Base-by-base conservation (phyloP, 805 yeast genomes). In the Ogataea zsoltii region DNA sequence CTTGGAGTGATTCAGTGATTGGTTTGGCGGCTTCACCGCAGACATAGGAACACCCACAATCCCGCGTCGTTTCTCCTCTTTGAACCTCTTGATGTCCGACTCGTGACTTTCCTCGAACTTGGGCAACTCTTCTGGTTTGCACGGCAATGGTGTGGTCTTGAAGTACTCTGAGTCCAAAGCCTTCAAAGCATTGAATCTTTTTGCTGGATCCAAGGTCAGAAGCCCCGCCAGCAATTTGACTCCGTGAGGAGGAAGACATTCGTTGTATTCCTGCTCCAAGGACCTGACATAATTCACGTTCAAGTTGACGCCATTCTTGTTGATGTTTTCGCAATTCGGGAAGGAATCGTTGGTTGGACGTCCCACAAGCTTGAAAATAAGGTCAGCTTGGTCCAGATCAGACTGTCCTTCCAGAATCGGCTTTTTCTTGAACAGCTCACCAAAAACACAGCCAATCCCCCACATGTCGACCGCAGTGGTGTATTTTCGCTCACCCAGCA, bases 361-460 rank as follows among this genome's bases (percentile, higher is more conserved):
- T 0, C 99, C 99, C 41, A 91, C 71, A 25, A 94, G 69, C 57
- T 79, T 79, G 63, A 94, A 94, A 9, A 92, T 85, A 25, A 80
- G 72, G 55, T 83, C 83, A 0, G 94, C 88, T 68, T 94, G 99
- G 62, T 92, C 96, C 10, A 85, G 64, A 62, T 94, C 99, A 1
- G 94, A 77, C 35, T 77, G 71, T 0, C 99, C 99, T 33, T 83
- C 90, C 38, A 94, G 64, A 13, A 94, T 85, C 0, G 99, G 99
- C 54, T 77, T 80, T 50, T 80, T 77, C 26, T 80, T 81, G 67
- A 86, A 92, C 60, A 91, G 74, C 66, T 94, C 99, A 0, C 89
- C 99, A 61, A 94, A 83, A 0, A 94, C 92, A 68, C 99, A 94
- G 1, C 98, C 98, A 16, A 88, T 78, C 0, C 98, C 97, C 99